Evolutionary conservation across 331 rosid species (phyloP).

Genomic region (Phaseolus coccineus): DNA sequence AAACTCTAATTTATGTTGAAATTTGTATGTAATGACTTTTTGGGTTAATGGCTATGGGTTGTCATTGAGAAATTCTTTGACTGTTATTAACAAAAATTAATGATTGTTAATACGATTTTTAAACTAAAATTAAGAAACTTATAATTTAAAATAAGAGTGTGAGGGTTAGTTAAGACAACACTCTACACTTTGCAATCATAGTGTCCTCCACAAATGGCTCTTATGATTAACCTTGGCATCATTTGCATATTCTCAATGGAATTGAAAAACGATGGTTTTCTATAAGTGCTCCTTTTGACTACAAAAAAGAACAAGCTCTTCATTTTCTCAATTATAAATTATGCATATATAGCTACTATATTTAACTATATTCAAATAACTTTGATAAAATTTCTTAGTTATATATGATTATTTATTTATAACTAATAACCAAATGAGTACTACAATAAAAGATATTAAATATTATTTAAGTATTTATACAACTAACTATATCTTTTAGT

Average conservation of each 20-base stretch:
- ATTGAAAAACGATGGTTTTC: slow-evolving; percentile 48
- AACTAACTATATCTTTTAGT: no score
- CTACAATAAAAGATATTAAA: no score
- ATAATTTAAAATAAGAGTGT: background rate
- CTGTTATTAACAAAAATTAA: no score
- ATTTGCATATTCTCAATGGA: slow-evolving; percentile 48
- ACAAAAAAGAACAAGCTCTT: slow-evolving; percentile 3
- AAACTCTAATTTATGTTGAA: background rate
- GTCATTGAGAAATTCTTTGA: no score
- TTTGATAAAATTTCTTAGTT: no score
- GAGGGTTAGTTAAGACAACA: slow-evolving; percentile 49
- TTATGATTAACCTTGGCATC: slow-evolving; percentile 59
- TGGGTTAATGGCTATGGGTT: no score
- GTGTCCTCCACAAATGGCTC: slow-evolving; percentile 56
- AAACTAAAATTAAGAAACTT: no score
- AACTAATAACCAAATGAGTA: no score
- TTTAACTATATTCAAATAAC: no score
- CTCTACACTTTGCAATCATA: slow-evolving; percentile 50
- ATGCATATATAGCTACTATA: background rate
- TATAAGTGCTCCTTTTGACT: slow-evolving; percentile 57
- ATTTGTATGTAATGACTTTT: background rate
- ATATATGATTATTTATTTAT: no score
- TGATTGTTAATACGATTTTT: no score
- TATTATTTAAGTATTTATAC: no score
- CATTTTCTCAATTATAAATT: slow-evolving; percentile 23